Evolutionary conservation across 768 basidiomycete genomes (phyloP).

Genomic region (Dioszegia crocea): DNA sequence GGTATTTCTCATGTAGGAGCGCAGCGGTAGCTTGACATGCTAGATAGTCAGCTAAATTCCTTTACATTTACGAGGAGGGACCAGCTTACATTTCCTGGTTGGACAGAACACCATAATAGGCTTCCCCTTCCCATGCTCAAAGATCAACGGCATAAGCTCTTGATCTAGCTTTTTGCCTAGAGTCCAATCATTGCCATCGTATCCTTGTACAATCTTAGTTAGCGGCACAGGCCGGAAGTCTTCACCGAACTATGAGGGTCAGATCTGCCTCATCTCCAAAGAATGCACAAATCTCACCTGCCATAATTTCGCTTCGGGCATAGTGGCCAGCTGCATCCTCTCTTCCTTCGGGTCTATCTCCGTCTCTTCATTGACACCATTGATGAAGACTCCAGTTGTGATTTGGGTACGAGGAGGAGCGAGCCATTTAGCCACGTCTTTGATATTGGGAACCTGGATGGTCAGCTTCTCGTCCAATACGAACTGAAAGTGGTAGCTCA

Average conservation of each 20-base stretch:
- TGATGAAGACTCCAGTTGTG: constrained; percentile 15
- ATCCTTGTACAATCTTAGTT: constrained; percentile 66
- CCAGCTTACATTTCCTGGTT: constrained; percentile 69
- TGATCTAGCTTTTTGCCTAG: constrained; percentile 68
- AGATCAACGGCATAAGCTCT: constrained; percentile 68
- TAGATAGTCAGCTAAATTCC: constrained; percentile 1
- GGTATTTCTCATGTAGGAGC: background rate
- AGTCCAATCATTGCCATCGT: constrained; percentile 71
- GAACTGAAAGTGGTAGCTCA: constrained; percentile 38
- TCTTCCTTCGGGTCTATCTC: background rate
- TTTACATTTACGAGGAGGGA: background rate
- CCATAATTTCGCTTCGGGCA: constrained; percentile 60
- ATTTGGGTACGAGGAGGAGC: constrained; percentile 45
- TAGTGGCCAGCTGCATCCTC: constrained; percentile 18
- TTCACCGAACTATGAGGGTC: constrained; percentile 73
- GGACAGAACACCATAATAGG: constrained; percentile 84
- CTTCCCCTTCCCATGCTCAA: constrained; percentile 69
- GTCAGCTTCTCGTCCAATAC: background rate
- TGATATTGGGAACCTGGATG: constrained; percentile 65
- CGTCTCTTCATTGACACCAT: constrained; percentile 29
- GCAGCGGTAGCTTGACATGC: constrained; percentile 57
- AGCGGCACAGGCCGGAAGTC: constrained; percentile 84
- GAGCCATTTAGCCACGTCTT: constrained; percentile 86
- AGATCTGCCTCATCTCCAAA: background rate
- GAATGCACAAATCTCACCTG: constrained; percentile 55